Conservation (phyloP, 495 filamentous ascomycete species). For the Penicillium waksmanii region DNA sequence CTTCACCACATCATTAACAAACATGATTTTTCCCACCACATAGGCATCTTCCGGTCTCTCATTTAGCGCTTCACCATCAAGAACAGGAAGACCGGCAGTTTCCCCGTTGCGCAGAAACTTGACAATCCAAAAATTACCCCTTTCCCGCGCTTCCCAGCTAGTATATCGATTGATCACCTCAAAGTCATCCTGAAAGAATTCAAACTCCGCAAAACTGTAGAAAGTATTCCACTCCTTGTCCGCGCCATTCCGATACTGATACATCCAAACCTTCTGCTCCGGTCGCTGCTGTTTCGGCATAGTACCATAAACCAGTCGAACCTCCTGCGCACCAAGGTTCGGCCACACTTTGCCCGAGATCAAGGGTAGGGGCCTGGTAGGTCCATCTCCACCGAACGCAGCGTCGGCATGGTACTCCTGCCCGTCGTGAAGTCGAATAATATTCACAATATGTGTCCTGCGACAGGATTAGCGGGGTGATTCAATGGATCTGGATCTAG, state of each 20-base stretch:
- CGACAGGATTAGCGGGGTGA: neutral
- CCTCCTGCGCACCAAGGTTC: slow-evolving; percentile 54
- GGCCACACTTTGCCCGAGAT: slow-evolving; percentile 37
- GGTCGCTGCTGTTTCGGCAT: slow-evolving; percentile 48
- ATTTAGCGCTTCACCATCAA: slow-evolving; percentile 26
- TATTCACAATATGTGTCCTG: slow-evolving; percentile 72
- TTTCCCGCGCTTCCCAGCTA: slow-evolving; percentile 54
- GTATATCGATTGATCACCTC: slow-evolving; percentile 66
- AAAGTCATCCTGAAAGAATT: slow-evolving; percentile 66
- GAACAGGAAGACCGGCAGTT: slow-evolving; percentile 10
- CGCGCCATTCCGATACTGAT: slow-evolving; percentile 56
- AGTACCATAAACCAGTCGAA: slow-evolving; percentile 50
- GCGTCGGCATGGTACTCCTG: slow-evolving; percentile 67
- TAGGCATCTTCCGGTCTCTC: neutral
- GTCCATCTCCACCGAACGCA: slow-evolving; percentile 69
- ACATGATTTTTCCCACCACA: slow-evolving; percentile 62
- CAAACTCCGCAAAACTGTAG: slow-evolving; percentile 64
- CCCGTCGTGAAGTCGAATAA: slow-evolving; percentile 57
- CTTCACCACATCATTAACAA: slow-evolving; percentile 60
- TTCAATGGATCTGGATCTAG: neutral
- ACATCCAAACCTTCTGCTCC: slow-evolving; percentile 61
- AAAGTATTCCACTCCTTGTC: slow-evolving; percentile 55
- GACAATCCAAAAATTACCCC: slow-evolving; percentile 53
- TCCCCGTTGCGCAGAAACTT: slow-evolving; percentile 56
- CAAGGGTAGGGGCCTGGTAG: slow-evolving; percentile 57